phyloP scores from a whole-genome alignment of 768 basidiomycete genomes.

The Leccinellum luteum region DNA sequence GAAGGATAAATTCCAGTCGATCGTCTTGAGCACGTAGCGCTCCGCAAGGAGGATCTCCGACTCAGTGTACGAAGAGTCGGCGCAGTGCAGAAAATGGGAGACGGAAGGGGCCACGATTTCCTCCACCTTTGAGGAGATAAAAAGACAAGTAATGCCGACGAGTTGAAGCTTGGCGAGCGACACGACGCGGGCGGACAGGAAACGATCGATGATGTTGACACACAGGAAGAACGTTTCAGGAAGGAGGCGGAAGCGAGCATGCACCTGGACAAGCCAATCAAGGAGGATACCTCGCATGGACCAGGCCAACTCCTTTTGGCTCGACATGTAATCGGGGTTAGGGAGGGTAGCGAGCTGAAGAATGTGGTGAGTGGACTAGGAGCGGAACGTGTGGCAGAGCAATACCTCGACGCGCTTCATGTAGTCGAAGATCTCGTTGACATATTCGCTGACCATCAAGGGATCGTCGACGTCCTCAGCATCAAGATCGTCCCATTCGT shows the following conservation, averaged over 20 bases:
- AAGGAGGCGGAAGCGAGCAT: constrained; percentile 78
- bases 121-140: constrained; percentile 89
- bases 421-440: constrained; percentile 90
- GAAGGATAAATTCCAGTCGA: constrained; percentile 83
- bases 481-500: constrained; percentile 89
- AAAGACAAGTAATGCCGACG: constrained; percentile 84
- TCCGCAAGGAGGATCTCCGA: constrained; percentile 88
- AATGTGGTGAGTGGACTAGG: neutral
- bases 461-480: constrained; percentile 92
- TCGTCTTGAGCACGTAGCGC: constrained; percentile 78
- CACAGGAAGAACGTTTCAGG: constrained; percentile 92
- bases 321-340: constrained; percentile 80
- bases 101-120: constrained; percentile 89
- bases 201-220: constrained; percentile 81
- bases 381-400: neutral
- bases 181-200: constrained; percentile 68
- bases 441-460: constrained; percentile 96
- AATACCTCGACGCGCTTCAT: constrained; percentile 81
- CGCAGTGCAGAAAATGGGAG: constrained; percentile 72
- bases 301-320: constrained; percentile 83
- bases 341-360: constrained; percentile 73
- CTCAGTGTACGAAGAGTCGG: constrained; percentile 73
- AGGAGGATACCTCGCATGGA: constrained; percentile 84
- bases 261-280: constrained; percentile 94
- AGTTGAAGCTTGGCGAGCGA: constrained; percentile 86